A percentile compares a stretch with the other conserved stretches of the same genome.
Evolutionary conservation across 768 basidiomycete genomes (phyloP).

Genomic region (Boletus vermiculosoides): DNA sequence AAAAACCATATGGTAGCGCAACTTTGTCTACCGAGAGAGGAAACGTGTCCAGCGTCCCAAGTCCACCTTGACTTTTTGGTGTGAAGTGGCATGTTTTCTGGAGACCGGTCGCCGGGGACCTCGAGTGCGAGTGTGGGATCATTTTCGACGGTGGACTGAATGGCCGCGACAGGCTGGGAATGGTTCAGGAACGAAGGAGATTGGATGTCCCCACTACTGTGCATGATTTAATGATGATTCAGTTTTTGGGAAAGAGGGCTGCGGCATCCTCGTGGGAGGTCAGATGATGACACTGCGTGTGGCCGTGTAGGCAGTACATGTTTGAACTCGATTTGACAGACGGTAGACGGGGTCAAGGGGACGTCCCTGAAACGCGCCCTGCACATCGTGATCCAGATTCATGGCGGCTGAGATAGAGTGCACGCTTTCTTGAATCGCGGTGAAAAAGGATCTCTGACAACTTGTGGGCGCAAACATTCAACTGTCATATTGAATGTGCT

Average conservation of each 20-base stretch:
- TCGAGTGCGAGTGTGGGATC: not conserved
- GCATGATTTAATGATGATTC: not conserved
- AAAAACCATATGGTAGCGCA: conserved; percentile 2
- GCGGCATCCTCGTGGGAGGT: conserved; percentile 12
- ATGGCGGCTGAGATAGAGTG: not conserved
- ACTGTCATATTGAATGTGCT: not conserved
- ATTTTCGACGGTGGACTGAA: not conserved
- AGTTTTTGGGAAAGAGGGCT: not conserved
- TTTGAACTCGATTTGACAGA: not conserved
- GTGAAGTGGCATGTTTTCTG: not conserved
- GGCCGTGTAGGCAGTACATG: not conserved
- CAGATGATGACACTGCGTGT: conserved; percentile 4
- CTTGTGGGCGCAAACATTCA: not conserved
- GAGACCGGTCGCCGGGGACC: conserved; percentile 6
- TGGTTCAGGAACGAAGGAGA: conserved; percentile 6
- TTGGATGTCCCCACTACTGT: not conserved
- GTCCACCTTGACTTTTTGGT: conserved; percentile 3
- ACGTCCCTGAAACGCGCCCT: conserved; percentile 10
- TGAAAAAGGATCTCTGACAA: not conserved
- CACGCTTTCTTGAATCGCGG: not conserved
- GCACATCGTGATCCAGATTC: conserved; percentile 12
- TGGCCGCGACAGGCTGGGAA: not conserved
- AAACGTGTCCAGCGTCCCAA: not conserved
- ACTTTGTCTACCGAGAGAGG: conserved; percentile 1
- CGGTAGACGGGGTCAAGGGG: no score